These are phyloP conservation scores for Fragaria vesca DNA, from an alignment of 306 rosid species.

Conservation along the genomic window DNA sequence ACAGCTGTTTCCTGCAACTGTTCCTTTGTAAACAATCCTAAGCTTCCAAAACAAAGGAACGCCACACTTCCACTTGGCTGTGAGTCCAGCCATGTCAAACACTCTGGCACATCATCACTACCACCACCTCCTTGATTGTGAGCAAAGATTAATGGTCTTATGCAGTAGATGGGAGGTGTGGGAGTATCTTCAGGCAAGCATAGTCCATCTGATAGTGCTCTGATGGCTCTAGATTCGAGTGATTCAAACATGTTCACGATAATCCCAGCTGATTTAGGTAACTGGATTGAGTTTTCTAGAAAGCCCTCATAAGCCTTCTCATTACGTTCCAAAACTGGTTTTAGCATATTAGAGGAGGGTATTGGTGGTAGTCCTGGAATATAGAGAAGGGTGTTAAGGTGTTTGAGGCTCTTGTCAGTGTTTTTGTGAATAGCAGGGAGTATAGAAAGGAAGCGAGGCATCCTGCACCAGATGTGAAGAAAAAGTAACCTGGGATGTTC, in stretches of 20 bases:
- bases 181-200: conserved; percentile 23
- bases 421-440: conserved; percentile 20
- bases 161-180: conserved; percentile 26
- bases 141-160: conserved; percentile 41
- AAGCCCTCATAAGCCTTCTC: conserved; percentile 21
- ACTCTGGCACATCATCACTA: conserved; percentile 15
- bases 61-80: conserved; percentile 60
- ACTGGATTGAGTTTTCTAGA: not conserved
- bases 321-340: conserved; percentile 28
- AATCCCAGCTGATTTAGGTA: conserved; percentile 33
- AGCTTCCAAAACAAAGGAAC: conserved; percentile 58
- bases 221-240: conserved; percentile 21
- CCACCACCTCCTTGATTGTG: not conserved
- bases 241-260: conserved; percentile 43
- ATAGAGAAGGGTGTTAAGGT: conserved; percentile 4
- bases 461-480: conserved; percentile 35
- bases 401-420: conserved; percentile 18
- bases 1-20: conserved; percentile 48
- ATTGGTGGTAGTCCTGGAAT: conserved; percentile 29
- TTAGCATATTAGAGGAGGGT: conserved; percentile 18
- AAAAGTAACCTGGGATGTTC: conserved; percentile 36
- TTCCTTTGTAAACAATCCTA: conserved; percentile 38
- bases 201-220: conserved; percentile 37
- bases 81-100: conserved; percentile 49
- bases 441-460: not conserved